Percentiles rank a stretch among this genome's conserved stretches.
These are phyloP conservation scores for Poteriospumella lacustris DNA, from an alignment of 108 stramenopile genomes.

Conservation along the genomic window DNA sequence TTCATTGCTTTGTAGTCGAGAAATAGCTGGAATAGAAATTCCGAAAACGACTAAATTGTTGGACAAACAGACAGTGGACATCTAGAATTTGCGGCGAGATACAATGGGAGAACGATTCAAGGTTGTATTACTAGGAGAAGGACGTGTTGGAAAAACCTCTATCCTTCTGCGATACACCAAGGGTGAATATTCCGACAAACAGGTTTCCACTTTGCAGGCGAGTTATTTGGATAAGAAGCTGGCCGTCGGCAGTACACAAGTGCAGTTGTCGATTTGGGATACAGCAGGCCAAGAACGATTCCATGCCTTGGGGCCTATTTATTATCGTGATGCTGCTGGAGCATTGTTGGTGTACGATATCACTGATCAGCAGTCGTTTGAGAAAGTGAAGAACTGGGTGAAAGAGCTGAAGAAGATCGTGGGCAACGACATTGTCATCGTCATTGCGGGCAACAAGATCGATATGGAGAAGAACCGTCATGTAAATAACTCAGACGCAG, in stretches of 20 bases:
- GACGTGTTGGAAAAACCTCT: conserved; percentile 64
- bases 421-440: conserved; percentile 35
- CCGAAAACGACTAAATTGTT: too few relatives aligned
- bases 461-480: conserved; percentile 39
- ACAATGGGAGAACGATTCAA: conserved; percentile 20
- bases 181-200: conserved; percentile 49
- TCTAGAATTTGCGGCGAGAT: too few relatives aligned
- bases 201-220: conserved; percentile 57
- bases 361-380: conserved; percentile 44
- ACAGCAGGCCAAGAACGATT: conserved; percentile 55
- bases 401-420: conserved; percentile 46
- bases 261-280: conserved; percentile 44
- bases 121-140: conserved; percentile 36
- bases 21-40: too few relatives aligned
- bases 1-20: too few relatives aligned
- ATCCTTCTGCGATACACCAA: conserved; percentile 56
- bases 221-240: conserved; percentile 50
- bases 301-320: conserved; percentile 38
- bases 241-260: conserved; percentile 4
- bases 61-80: too few relatives aligned
- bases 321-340: conserved; percentile 45
- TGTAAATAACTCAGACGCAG: conserved; percentile 34
- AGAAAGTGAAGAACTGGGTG: conserved; percentile 45
- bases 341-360: conserved; percentile 55
- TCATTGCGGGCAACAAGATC: conserved; percentile 51